A percentile compares a stretch with the other conserved stretches of the same genome.
Conservation (phyloP, 352 stramenopile genomes). For the Pythium rhizo-oryzae region DNA sequence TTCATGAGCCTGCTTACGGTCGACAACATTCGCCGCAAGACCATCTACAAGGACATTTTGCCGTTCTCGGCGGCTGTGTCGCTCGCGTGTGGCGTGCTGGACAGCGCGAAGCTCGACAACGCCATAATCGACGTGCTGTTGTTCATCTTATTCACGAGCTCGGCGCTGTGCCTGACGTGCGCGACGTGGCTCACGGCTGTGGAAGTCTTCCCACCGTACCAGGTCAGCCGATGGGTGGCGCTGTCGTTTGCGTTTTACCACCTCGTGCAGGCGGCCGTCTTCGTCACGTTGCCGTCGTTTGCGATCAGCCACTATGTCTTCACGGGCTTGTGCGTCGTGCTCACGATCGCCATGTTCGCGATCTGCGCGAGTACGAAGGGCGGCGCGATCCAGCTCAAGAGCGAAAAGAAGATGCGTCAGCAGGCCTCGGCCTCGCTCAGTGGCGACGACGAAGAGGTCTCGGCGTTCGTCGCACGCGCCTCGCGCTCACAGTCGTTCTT, state of each 20-base stretch:
- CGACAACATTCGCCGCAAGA: slow-evolving; percentile 87
- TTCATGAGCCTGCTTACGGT: slow-evolving; percentile 76
- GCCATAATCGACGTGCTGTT: slow-evolving; percentile 54
- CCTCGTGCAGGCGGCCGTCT: slow-evolving; percentile 65
- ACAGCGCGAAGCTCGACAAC: slow-evolving; percentile 45
- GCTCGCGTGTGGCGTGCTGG: slow-evolving; percentile 58
- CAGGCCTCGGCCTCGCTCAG: slow-evolving; percentile 44
- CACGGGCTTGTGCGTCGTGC: slow-evolving; percentile 58
- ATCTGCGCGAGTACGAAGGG: slow-evolving; percentile 81
- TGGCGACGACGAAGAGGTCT: slow-evolving; percentile 43
- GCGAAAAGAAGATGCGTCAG: slow-evolving; percentile 79
- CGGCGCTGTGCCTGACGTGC: slow-evolving; percentile 70
- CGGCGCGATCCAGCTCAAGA: slow-evolving; percentile 86
- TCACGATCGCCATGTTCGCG: slow-evolving; percentile 80
- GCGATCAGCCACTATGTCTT: slow-evolving; percentile 77
- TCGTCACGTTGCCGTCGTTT: slow-evolving; percentile 70
- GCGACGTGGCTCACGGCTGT: slow-evolving; percentile 84
- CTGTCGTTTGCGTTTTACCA: slow-evolving; percentile 84
- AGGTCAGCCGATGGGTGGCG: slow-evolving; percentile 63
- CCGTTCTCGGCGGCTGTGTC: slow-evolving; percentile 67
- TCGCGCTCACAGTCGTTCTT: slow-evolving; percentile 84
- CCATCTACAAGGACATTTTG: slow-evolving; percentile 87
- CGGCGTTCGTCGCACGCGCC: slow-evolving; percentile 50
- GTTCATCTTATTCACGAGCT: slow-evolving; percentile 72
- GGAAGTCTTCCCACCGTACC: slow-evolving; percentile 85